Conservation (phyloP, 192 early-diverging fungal genomes). For the Coemansia erecta region DNA sequence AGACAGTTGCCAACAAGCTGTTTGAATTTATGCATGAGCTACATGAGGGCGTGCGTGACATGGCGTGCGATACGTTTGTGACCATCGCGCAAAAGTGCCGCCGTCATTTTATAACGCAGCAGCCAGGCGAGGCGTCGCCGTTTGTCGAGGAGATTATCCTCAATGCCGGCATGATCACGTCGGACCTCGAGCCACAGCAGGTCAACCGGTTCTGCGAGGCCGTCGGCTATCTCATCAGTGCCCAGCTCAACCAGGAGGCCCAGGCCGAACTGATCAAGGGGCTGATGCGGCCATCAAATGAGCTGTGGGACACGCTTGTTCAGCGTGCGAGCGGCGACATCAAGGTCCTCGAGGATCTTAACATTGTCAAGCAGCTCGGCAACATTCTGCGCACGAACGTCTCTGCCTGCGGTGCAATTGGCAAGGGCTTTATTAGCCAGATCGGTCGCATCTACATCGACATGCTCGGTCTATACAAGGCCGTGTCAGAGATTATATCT, state of each 20-base stretch:
- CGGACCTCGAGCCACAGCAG: conserved; percentile 87
- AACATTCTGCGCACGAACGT: conserved; percentile 97
- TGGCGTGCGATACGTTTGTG: conserved; percentile 99
- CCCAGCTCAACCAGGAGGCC: conserved; percentile 73
- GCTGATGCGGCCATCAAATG: conserved; percentile 89
- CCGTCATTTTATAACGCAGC: conserved; percentile 92
- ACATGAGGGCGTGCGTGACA: conserved; percentile 99
- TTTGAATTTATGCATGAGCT: conserved; percentile 99
- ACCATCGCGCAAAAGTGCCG: conserved; percentile 98
- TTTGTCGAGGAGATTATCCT: conserved; percentile 97
- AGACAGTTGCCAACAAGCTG: conserved; percentile 99
- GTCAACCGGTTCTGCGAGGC: conserved; percentile 99
- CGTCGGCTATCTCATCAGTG: conserved; percentile 96
- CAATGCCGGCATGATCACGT: conserved; percentile 77
- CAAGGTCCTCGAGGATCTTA: conserved; percentile 70
- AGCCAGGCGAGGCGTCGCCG: conserved; percentile 81
- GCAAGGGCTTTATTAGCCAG: conserved; percentile 84
- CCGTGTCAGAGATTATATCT: conserved; percentile 82
- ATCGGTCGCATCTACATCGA: conserved; percentile 88
- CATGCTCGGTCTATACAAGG: conserved; percentile 88
- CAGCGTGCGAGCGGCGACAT: conserved; percentile 74
- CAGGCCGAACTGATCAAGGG: conserved; percentile 83
- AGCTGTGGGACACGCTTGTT: conserved; percentile 82
- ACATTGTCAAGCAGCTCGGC: conserved; percentile 80
- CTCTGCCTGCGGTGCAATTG: conserved; percentile 83